Evolutionary conservation across 139 green algal genomes (phyloP).

Genomic region (Chlamydomonas schloesseri): DNA sequence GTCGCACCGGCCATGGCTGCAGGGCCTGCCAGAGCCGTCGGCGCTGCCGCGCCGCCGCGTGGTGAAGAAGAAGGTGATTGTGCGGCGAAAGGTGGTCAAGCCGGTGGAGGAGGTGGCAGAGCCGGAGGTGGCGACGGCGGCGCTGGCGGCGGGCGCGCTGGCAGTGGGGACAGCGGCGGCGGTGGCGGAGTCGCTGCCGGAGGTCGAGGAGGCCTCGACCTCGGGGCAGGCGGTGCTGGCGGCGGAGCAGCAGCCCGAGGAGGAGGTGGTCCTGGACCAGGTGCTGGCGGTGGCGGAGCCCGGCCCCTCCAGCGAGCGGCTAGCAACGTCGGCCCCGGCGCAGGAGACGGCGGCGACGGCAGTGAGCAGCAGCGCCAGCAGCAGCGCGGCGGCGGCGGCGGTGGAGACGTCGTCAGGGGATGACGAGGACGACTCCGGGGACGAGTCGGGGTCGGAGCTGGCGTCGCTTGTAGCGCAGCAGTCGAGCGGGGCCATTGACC

Average conservation of each 20-base stretch:
- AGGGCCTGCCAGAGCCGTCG: conserved; percentile 58
- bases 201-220: not conserved
- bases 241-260: conserved; percentile 38
- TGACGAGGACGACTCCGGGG: not conserved
- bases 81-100: conserved; percentile 47
- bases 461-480: conserved; percentile 10
- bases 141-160: conserved; percentile 15
- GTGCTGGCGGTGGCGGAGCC: conserved; percentile 15
- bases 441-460: not conserved
- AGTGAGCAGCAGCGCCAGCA: not conserved
- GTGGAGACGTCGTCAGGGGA: no score
- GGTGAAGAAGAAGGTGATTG: conserved; percentile 54
- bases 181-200: not conserved
- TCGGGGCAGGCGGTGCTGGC: not conserved
- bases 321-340: not conserved
- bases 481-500: no score
- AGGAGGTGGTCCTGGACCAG: conserved; percentile 50
- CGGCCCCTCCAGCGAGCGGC: not conserved
- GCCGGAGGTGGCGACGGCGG: conserved; percentile 37
- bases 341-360: no score
- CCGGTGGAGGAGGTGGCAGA: conserved; percentile 53
- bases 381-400: not conserved
- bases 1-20: conserved; percentile 63
- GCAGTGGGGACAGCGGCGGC: not conserved
- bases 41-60: conserved; percentile 23